Evolutionary conservation across 2,329 filamentous ascomycete genomes (phyloP), one percentile per base, ranked within the genome.

Genomic region (Alternaria triticimaculans): DNA sequence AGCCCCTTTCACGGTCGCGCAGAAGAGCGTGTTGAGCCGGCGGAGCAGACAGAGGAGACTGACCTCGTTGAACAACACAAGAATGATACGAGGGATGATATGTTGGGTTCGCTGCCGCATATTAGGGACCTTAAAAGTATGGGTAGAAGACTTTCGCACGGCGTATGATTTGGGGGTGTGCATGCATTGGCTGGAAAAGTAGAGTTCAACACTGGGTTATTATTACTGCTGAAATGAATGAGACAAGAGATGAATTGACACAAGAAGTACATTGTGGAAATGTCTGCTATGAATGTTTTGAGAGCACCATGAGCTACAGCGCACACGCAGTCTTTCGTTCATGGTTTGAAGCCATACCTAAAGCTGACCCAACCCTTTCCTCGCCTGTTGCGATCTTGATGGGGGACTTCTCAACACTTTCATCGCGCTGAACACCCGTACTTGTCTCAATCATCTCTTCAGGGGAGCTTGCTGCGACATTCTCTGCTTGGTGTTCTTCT

Each of bases 61-160:
- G 11, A 28, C 4, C 30, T 48, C 12, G 25, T 28, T 44, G 12
- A 50, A 8, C 55, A 58, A 26, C n/a, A 43, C 20, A 28, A 37
- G 15, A 33, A 21, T 3, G 23, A 54, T 28, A 54, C 21, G 15
- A 33, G 21, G 37, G 33, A 45, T 45, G 51, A 55, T 54, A 54
- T 62, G 58, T 30, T 63, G 18, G 46, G 18, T 45, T 45, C 60
- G 37, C 30, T 55, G 33, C 43, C 48, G 50, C 65, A 60, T 57
- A 55, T 57, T 12, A 28, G 37, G 30, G 44, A 60, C 53, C 25
- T 58, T n/a, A 56, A 65, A 55, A 55, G 21, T 30, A 49, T 51
- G 43, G 64, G 56, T 58, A 74, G 71, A 67, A 76, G 77, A 69
- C 76, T 80, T 78, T 77, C 78, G 80, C 76, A 79, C 74, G 78